phyloP scores from a whole-genome alignment of 169 alveolate species.

The Eimeria tenella region DNA sequence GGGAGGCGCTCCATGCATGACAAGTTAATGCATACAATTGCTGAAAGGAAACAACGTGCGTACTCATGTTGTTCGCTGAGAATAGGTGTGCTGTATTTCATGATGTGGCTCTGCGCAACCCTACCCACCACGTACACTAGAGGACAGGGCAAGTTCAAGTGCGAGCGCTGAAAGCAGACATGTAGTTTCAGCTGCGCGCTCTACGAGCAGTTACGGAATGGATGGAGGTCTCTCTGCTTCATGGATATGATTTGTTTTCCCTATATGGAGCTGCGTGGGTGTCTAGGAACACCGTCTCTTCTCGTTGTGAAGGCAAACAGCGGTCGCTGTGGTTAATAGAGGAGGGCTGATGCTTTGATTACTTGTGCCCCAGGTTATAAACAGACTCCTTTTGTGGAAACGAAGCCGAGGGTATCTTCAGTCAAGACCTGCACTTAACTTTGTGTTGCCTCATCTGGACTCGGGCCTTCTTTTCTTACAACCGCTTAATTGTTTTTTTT shows the following conservation, averaged over 20 bases:
- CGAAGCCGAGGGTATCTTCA: neutral
- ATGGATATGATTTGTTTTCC: neutral
- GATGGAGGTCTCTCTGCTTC: neutral
- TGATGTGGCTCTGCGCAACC: neutral
- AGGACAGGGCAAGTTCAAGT: neutral
- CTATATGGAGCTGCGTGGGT: neutral
- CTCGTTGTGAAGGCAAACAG: neutral
- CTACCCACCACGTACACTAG: neutral
- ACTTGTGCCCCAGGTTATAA: slow-evolving; percentile 18
- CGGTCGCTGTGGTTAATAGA: neutral
- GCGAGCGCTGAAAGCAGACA: slow-evolving; percentile 11
- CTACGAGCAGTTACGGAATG: neutral
- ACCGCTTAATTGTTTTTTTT: slow-evolving; percentile 1
- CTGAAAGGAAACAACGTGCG: slow-evolving; percentile 24
- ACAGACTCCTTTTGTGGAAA: neutral
- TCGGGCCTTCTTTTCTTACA: neutral
- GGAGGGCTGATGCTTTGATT: neutral
- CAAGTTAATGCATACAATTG: slow-evolving; percentile 2
- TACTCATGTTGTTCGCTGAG: slow-evolving; percentile 37
- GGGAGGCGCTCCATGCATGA: slow-evolving; percentile 54
- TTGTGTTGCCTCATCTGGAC: neutral
- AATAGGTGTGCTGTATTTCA: slow-evolving; percentile 35
- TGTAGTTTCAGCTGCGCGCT: neutral
- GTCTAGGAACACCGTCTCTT: neutral
- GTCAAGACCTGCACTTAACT: neutral